phyloP scores from a whole-genome alignment of 495 filamentous ascomycete species.

The Pyrenula massariospora region DNA sequence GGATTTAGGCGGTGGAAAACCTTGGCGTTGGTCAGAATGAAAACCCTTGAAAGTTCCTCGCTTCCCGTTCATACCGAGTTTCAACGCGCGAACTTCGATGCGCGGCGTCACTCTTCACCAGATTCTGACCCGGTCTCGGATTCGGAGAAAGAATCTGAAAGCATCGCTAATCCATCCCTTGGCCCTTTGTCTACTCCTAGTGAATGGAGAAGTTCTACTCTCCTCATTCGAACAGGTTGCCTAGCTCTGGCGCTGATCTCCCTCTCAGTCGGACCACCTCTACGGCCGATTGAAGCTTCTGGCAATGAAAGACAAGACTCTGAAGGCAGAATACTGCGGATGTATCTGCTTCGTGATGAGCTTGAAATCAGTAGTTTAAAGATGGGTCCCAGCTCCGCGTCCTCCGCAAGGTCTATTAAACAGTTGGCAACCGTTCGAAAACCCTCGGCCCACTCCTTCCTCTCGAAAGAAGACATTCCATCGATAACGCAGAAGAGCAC shows the following conservation, averaged over 20 bases:
- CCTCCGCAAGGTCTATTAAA: background rate
- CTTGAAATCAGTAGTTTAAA: background rate
- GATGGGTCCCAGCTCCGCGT: background rate
- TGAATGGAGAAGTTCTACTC: background rate
- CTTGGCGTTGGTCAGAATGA: too few species aligned
- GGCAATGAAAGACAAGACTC: background rate
- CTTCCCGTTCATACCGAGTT: too few species aligned
- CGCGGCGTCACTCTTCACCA: background rate
- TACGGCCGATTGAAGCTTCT: background rate
- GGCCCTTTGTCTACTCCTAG: background rate
- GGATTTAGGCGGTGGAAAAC: background rate
- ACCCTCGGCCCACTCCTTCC: background rate
- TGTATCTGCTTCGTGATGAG: background rate
- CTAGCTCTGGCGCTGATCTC: background rate
- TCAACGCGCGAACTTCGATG: background rate
- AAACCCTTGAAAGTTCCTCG: too few species aligned
- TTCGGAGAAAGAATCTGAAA: background rate
- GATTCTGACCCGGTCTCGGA: background rate
- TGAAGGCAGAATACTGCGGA: background rate
- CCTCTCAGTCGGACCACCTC: background rate
- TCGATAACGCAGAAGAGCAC: background rate
- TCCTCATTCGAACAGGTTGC: background rate
- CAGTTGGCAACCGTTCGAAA: background rate
- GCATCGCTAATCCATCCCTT: background rate
- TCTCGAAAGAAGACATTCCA: background rate